Percentiles rank a stretch among this genome's conserved stretches.
phyloP scores from a whole-genome alignment of 2,329 filamentous ascomycete genomes.

The Penicillium glabrum region DNA sequence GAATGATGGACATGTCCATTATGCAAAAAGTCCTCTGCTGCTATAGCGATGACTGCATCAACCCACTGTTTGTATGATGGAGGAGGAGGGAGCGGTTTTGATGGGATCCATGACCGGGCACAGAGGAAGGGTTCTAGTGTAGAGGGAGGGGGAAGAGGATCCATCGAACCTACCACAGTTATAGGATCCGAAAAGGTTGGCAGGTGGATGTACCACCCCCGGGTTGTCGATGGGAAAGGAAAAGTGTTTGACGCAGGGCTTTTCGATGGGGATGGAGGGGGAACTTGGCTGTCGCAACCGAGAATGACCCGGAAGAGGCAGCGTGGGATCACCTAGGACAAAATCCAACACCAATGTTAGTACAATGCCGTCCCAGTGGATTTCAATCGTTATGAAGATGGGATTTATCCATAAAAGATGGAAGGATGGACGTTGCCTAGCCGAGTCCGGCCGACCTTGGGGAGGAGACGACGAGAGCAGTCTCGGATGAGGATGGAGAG shows the following conservation, averaged over 20 bases:
- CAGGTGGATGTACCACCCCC: slow-evolving; percentile 33
- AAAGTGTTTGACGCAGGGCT: slow-evolving; percentile 18
- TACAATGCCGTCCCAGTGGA: slow-evolving; percentile 21
- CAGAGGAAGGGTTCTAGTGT: slow-evolving; percentile 18
- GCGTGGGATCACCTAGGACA: slow-evolving; percentile 27
- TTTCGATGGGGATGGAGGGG: slow-evolving; percentile 35
- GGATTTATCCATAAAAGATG: slow-evolving; percentile 10
- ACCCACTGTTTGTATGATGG: slow-evolving; percentile 32
- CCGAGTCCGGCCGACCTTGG: slow-evolving; percentile 33
- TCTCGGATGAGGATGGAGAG: slow-evolving; percentile 36
- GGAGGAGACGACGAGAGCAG: slow-evolving; percentile 25
- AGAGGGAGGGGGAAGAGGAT: slow-evolving; percentile 28
- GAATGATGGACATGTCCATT: slow-evolving; percentile 34
- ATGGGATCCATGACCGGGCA: slow-evolving; percentile 27
- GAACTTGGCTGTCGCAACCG: slow-evolving; percentile 35
- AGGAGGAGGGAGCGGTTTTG: slow-evolving; percentile 14
- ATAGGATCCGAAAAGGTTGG: slow-evolving; percentile 25
- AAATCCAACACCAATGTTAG: slow-evolving; percentile 23
- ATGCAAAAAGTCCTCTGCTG: slow-evolving; percentile 28
- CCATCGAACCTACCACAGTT: slow-evolving; percentile 40
- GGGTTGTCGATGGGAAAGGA: slow-evolving; percentile 29
- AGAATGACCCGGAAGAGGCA: slow-evolving; percentile 33
- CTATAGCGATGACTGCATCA: slow-evolving; percentile 34
- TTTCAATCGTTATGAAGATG: slow-evolving; percentile 20
- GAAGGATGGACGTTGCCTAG: slow-evolving; percentile 21